phyloP scores from a whole-genome alignment of 495 filamentous ascomycete genomes.

The Xylaria curta region DNA sequence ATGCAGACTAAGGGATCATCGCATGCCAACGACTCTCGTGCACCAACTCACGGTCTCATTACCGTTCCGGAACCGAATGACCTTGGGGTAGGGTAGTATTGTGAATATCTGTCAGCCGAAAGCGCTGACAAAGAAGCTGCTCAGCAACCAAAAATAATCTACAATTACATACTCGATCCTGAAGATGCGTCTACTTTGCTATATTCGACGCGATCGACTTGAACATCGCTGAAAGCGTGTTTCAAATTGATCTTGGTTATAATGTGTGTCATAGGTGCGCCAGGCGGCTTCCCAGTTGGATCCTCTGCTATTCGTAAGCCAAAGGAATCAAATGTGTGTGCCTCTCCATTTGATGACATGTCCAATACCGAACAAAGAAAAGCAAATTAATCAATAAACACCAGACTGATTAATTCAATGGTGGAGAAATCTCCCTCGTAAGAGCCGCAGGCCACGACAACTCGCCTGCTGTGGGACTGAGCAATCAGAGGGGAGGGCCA shows the following conservation, averaged over 20 bases:
- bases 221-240: neutral
- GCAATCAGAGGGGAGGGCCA: neutral
- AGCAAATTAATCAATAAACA: conserved; percentile 7
- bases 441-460: neutral
- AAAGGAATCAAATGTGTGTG: neutral
- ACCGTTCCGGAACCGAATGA: conserved; percentile 16
- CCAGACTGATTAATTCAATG: neutral
- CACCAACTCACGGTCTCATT: conserved; percentile 11
- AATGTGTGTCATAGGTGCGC: neutral
- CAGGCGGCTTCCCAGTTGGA: neutral
- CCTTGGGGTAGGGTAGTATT: conserved; percentile 7
- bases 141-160: conserved; percentile 8
- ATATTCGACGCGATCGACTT: neutral
- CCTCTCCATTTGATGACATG: neutral
- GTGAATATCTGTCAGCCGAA: conserved; percentile 6
- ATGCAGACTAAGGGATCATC: conserved; percentile 14
- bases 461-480: neutral
- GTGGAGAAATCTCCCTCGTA: neutral
- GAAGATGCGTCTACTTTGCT: neutral
- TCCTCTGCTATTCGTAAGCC: neutral
- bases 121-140: conserved; percentile 10
- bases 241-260: neutral
- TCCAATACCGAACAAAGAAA: neutral
- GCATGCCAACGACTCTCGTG: conserved; percentile 1
- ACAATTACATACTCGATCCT: neutral